These are phyloP conservation scores for Marsdenia floribunda DNA, from an alignment of 257 asterid genomes.

Conservation along the genomic window DNA sequence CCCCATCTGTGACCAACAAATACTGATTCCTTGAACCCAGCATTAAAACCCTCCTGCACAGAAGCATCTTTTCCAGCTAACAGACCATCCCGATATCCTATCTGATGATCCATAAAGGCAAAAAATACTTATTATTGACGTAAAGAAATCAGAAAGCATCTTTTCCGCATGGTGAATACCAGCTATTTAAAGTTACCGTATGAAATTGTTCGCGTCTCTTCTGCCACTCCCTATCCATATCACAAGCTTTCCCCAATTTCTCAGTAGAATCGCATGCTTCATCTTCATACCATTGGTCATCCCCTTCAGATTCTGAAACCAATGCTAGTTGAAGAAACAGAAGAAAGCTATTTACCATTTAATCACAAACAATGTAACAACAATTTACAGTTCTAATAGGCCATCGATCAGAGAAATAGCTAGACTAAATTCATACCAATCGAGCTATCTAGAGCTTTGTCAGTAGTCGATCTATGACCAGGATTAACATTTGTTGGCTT, in stretches of 20 bases:
- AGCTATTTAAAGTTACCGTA: slow-evolving; percentile 46
- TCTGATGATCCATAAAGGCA: slow-evolving; percentile 37
- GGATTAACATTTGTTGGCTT: slow-evolving; percentile 31
- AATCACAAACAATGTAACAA: neutral
- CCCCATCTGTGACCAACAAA: slow-evolving; percentile 69
- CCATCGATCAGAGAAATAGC: neutral
- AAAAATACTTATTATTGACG: slow-evolving; percentile 9
- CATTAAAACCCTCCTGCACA: slow-evolving; percentile 78
- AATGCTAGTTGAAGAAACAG: neutral
- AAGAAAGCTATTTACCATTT: neutral
- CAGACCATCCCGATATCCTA: slow-evolving; percentile 96
- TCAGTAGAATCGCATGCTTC: slow-evolving; percentile 44
- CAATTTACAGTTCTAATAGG: too few relatives aligned
- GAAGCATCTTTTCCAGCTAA: slow-evolving; percentile 81
- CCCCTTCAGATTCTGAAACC: slow-evolving; percentile 36
- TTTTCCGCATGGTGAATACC: neutral
- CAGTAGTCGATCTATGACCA: slow-evolving; percentile 17
- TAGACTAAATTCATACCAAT: slow-evolving; percentile 3
- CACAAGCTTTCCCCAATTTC: slow-evolving; percentile 27
- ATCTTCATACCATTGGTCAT: slow-evolving; percentile 63
- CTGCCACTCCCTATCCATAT: slow-evolving; percentile 77
- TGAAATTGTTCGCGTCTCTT: slow-evolving; percentile 65
- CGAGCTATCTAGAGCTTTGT: neutral
- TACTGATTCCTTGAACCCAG: slow-evolving; percentile 66
- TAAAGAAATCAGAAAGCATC: neutral